Conservation (phyloP, 2,329 filamentous ascomycete genomes). For the Fusarium albosuccineum region DNA sequence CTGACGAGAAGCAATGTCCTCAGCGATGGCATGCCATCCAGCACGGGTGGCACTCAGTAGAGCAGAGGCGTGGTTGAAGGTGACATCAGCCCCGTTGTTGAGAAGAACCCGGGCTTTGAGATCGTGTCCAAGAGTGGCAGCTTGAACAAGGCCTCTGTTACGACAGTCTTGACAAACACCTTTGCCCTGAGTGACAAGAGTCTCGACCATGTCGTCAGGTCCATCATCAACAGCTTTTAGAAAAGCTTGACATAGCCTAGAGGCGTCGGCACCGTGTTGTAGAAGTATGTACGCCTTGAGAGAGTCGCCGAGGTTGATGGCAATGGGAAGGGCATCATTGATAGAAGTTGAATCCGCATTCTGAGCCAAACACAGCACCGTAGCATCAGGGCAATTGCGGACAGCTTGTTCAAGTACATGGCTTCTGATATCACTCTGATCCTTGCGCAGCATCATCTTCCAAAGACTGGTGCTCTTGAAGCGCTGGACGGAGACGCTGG, state of each 20-base stretch:
- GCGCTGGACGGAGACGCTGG: background rate
- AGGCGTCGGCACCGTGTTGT: background rate
- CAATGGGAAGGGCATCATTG: constrained; percentile 25
- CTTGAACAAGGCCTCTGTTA: background rate
- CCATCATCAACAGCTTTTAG: background rate
- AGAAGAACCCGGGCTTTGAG: background rate
- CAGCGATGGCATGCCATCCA: background rate
- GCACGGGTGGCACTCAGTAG: background rate
- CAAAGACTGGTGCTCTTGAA: constrained; percentile 1
- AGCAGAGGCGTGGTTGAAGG: background rate
- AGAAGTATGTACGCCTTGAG: constrained; percentile 23
- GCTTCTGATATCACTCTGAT: background rate
- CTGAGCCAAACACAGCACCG: constrained; percentile 4
- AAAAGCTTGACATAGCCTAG: background rate
- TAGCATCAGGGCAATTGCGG: background rate
- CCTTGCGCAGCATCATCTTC: background rate
- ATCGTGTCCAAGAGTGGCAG: background rate
- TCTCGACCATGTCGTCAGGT: background rate
- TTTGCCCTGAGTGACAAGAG: background rate
- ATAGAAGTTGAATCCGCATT: constrained; percentile 10
- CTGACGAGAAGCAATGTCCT: background rate
- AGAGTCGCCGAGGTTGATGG: constrained; percentile 8
- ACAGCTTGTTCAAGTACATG: background rate
- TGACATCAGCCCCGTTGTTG: background rate
- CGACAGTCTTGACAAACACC: background rate